Base-by-base conservation (phyloP, 768 basidiomycete genomes). In the Coprinopsis cinerea region DNA sequence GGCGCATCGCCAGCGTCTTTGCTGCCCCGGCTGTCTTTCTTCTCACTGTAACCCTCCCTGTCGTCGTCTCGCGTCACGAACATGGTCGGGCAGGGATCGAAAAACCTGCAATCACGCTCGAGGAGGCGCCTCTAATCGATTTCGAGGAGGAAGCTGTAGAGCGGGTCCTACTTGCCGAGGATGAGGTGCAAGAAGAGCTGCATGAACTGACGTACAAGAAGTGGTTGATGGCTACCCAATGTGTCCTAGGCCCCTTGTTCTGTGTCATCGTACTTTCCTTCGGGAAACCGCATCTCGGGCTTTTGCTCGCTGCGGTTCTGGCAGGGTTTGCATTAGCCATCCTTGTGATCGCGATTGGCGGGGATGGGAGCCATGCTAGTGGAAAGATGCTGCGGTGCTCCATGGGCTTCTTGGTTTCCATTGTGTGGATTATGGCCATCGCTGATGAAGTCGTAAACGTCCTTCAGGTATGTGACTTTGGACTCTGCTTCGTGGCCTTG, bases 401-500 rank as follows among this genome's bases (percentile, higher is more conserved):
- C 20, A 84, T 94, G 75, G 95, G 96, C 0, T 99, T 99, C 68
- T 63, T 84, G 18, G 85, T 95, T 23, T 77, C 92, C 2, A 80
- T 97, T 53, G 83, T 97, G 6, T 99, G 96, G 95, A 97, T 99
- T 58, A 94, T 97, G 82, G 92, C 88, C 4, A 93, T 98, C 42
- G 93, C 94, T 1, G 93, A 96, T 62, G 94, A 97, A 63, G 92
- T 95, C 1, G 92, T 98, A 25, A 78, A 86, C 42, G 84, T 97
- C 10, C 76, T 98, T 9, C 83, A 87, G 72, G 94, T 94, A 39
- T 50, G 77, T 56, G 3, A 1, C 1, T 14, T 9, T 27, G 6
- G n/a, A 18, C 34, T 32, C 32, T 20, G 2, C 15, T 24, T 18
- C 0, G 11, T 15, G 3, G 7, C 46, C 22, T 23, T 41, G 30